These are phyloP conservation scores for Prorocentrum cordatum DNA, from an alignment of 169 alveolate species.

Conservation along the genomic window DNA sequence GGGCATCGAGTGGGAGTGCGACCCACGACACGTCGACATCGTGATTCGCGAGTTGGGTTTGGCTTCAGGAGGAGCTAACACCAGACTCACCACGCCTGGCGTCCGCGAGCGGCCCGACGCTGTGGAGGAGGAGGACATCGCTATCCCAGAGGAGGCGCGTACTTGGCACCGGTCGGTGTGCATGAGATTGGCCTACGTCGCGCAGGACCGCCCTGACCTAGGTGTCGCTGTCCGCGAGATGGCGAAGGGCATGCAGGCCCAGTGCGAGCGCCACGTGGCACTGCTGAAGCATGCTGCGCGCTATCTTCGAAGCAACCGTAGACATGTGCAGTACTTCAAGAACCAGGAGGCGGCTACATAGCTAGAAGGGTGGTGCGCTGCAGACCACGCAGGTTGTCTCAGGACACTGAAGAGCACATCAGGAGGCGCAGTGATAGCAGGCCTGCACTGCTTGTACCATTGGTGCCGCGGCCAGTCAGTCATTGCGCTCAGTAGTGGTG, in stretches of 20 bases:
- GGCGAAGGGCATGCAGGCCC: not conserved
- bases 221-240: not conserved
- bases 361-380: not conserved
- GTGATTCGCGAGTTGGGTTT: not conserved
- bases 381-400: not conserved
- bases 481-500: not conserved
- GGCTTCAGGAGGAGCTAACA: not conserved
- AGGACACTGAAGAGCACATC: not conserved
- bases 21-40: not conserved
- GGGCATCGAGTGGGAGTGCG: not conserved
- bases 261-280: not conserved
- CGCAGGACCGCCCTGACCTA: not conserved
- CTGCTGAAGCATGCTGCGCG: not conserved
- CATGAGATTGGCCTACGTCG: not conserved
- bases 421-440: not conserved
- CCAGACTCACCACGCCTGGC: not conserved
- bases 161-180: slow-evolving; percentile 7
- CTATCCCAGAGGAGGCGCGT: not conserved
- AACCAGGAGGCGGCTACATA: not conserved
- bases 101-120: not conserved
- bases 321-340: not conserved
- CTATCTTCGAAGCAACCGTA: not conserved
- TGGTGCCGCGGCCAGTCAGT: not conserved
- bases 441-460: not conserved
- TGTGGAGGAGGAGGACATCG: not conserved